A percentile compares a stretch with the other conserved stretches of the same genome.
phyloP scores from a whole-genome alignment of 176 grass and related monocot genomes.

The Oryza meridionalis region DNA sequence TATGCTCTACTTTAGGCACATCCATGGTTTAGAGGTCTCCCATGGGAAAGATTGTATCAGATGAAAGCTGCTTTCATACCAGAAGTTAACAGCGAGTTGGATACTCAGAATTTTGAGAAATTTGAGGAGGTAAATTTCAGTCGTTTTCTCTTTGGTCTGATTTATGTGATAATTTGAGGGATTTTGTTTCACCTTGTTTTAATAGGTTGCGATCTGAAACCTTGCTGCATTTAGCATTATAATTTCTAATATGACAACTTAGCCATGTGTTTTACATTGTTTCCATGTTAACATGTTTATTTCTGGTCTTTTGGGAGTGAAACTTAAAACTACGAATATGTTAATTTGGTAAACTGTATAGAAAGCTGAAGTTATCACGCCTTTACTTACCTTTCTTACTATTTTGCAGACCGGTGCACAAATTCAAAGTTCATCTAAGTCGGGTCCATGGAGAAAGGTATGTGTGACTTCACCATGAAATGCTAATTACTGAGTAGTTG shows the following conservation, averaged over 20 bases:
- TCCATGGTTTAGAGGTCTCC: constrained; percentile 86
- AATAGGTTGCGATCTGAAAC: no score
- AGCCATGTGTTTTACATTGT: neutral
- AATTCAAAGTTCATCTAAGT: constrained; percentile 91
- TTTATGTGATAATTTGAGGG: neutral
- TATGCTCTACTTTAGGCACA: constrained; percentile 61
- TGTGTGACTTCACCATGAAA: constrained; percentile 20
- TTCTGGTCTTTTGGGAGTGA: neutral
- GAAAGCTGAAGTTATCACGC: neutral
- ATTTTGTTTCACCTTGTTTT: neutral
- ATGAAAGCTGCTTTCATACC: constrained; percentile 99
- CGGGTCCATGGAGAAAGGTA: constrained; percentile 99
- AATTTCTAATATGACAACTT: neutral
- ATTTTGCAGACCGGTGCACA: constrained; percentile 62
- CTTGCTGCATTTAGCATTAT: neutral
- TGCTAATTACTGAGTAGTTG: constrained; percentile 15
- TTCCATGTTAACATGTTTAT: constrained; percentile 24
- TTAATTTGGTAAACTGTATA: constrained; percentile 16
- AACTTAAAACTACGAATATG: constrained; percentile 1
- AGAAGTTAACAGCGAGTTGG: constrained; percentile 76
- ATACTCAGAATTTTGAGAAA: constrained; percentile 97
- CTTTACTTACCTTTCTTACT: constrained; percentile 38
- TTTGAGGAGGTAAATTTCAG: constrained; percentile 69
- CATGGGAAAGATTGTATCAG: constrained; percentile 85
- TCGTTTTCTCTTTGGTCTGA: constrained; percentile 16